phyloP scores from a whole-genome alignment of 1,139 yeast species.

The Candida dubliniensis region DNA sequence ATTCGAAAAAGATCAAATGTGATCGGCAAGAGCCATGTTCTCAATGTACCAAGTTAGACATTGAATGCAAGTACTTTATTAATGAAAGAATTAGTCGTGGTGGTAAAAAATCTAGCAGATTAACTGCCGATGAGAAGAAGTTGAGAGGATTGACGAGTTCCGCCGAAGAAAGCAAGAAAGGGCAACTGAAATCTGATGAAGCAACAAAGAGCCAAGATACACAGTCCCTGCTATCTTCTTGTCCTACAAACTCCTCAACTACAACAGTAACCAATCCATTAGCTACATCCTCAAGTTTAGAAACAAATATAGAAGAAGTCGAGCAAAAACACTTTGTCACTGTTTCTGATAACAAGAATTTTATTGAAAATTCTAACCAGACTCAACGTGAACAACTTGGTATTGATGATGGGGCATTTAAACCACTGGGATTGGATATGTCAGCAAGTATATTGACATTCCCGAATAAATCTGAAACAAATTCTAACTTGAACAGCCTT shows the following conservation, averaged over 20 bases:
- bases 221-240: not conserved
- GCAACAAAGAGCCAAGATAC: not conserved
- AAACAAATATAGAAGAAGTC: constrained; percentile 6
- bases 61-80: constrained; percentile 54
- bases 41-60: constrained; percentile 46
- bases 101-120: constrained; percentile 31
- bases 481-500: not conserved
- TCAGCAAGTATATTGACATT: constrained; percentile 2
- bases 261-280: not conserved
- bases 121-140: constrained; percentile 13
- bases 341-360: not conserved
- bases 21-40: constrained; percentile 52
- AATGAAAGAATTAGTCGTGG: constrained; percentile 57
- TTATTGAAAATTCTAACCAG: not conserved
- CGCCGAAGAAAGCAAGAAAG: not conserved
- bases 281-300: constrained; percentile 1
- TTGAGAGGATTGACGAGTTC: constrained; percentile 9
- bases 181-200: not conserved
- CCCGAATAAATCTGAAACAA: not conserved
- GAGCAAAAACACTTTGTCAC: not conserved
- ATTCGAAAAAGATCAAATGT: constrained; percentile 61
- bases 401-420: constrained; percentile 4
- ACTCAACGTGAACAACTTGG: not conserved
- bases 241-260: not conserved
- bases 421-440: constrained; percentile 3